Evolutionary conservation across 148 eudicot species (phyloP).

Genomic region (Amaranthus palmeri): DNA sequence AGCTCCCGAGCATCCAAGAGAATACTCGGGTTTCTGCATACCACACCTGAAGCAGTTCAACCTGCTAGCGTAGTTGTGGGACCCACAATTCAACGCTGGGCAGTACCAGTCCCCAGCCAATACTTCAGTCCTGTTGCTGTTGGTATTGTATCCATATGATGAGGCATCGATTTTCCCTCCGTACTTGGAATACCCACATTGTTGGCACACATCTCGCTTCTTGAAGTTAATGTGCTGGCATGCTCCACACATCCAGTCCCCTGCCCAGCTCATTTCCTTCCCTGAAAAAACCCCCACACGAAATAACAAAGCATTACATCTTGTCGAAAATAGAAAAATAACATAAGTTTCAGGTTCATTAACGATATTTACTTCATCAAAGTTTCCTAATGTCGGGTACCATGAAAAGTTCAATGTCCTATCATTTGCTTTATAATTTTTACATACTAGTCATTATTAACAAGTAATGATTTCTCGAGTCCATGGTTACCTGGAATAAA

Average conservation of each 20-base stretch:
- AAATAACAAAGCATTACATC: not conserved
- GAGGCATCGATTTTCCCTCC: constrained; percentile 37
- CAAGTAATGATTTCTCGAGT: not conserved
- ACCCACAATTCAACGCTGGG: constrained; percentile 51
- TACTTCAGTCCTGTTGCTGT: constrained; percentile 32
- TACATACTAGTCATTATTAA: not conserved
- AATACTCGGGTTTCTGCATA: constrained; percentile 29
- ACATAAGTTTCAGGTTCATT: not conserved
- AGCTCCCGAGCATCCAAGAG: constrained; percentile 23
- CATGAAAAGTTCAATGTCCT: not conserved
- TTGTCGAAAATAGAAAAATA: not conserved
- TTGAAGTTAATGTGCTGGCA: constrained; percentile 83
- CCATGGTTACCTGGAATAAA: constrained; percentile 9
- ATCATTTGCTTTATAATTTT: not conserved
- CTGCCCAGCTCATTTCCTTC: constrained; percentile 53
- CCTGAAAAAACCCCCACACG: not conserved
- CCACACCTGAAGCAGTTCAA: constrained; percentile 58
- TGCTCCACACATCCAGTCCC: constrained; percentile 86
- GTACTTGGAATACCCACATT: constrained; percentile 54
- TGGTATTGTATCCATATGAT: constrained; percentile 25
- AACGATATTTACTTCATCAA: too few species aligned
- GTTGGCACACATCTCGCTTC: constrained; percentile 67
- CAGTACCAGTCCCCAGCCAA: constrained; percentile 92
- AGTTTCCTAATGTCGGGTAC: too few species aligned
- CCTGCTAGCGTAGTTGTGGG: constrained; percentile 90